Conservation (phyloP, 441 rosid genomes). For the Viola pubescens region DNA sequence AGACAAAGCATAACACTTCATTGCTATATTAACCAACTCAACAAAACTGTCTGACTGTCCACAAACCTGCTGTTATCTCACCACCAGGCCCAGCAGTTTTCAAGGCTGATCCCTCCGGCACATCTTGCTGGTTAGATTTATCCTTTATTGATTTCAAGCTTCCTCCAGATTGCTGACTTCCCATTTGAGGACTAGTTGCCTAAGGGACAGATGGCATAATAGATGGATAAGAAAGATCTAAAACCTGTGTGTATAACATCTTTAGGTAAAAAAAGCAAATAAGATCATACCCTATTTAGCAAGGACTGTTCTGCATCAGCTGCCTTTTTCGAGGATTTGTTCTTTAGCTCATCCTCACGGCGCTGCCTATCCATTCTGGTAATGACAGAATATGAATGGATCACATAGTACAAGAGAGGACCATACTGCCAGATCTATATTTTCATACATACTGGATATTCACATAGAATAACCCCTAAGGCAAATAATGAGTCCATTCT, state of each 20-base stretch:
- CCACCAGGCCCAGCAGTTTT: conserved; percentile 96
- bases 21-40: too few species aligned
- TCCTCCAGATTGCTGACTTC: conserved; percentile 69
- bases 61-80: conserved; percentile 96
- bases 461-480: too few species aligned
- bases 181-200: conserved; percentile 94
- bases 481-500: too few species aligned
- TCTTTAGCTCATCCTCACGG: conserved; percentile 88
- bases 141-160: conserved; percentile 90
- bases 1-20: too few species aligned
- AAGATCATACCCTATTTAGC: conserved; percentile 58
- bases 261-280: conserved; percentile 11
- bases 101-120: conserved; percentile 68
- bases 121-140: conserved; percentile 60
- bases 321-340: conserved; percentile 79
- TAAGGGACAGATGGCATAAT: conserved; percentile 20
- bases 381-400: conserved; percentile 10
- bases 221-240: conserved; percentile 3
- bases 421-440: neutral
- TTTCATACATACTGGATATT: too few species aligned
- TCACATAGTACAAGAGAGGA: conserved; percentile 17
- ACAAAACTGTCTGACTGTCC: neutral
- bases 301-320: conserved; percentile 82
- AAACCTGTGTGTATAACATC: neutral
- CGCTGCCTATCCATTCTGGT: conserved; percentile 97